These are phyloP conservation scores for Aspergillus fumigatus DNA, from an alignment of 2,329 filamentous ascomycete genomes.

Conservation along the genomic window DNA sequence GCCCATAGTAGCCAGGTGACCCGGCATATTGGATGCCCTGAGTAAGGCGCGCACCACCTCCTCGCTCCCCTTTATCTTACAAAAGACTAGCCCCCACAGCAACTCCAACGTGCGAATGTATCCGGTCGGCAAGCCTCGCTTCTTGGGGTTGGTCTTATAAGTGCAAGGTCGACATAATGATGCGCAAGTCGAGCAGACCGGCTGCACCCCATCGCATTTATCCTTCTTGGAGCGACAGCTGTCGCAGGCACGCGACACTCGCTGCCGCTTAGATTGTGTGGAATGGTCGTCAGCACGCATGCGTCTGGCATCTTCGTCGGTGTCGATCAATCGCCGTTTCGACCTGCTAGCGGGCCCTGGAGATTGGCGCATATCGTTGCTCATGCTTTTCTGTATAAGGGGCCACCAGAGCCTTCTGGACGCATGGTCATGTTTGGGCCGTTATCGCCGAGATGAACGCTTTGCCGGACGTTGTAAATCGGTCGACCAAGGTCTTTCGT, in stretches of 20 bases:
- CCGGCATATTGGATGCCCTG: slow-evolving; percentile 40
- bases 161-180: slow-evolving; percentile 62
- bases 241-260: slow-evolving; percentile 66
- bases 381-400: slow-evolving; percentile 27
- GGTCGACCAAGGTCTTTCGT: background rate
- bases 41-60: slow-evolving; percentile 53
- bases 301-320: slow-evolving; percentile 27
- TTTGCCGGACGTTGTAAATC: slow-evolving; percentile 24
- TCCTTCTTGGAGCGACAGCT: slow-evolving; percentile 64
- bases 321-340: slow-evolving; percentile 28
- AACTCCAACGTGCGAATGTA: slow-evolving; percentile 71
- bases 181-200: slow-evolving; percentile 63
- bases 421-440: slow-evolving; percentile 27
- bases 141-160: slow-evolving; percentile 69
- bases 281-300: slow-evolving; percentile 22
- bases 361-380: slow-evolving; percentile 28
- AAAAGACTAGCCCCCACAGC: slow-evolving; percentile 62
- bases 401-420: slow-evolving; percentile 20
- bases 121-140: slow-evolving; percentile 73
- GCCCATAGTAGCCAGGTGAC: slow-evolving; percentile 32
- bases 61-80: slow-evolving; percentile 57
- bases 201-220: slow-evolving; percentile 67
- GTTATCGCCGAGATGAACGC: slow-evolving; percentile 22
- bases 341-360: slow-evolving; percentile 25
- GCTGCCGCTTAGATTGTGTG: slow-evolving; percentile 52